Percentiles rank a stretch among this genome's conserved stretches.
Conservation (phyloP, 2,329 filamentous ascomycete species). For the Mycosphaerella sp. region DNA sequence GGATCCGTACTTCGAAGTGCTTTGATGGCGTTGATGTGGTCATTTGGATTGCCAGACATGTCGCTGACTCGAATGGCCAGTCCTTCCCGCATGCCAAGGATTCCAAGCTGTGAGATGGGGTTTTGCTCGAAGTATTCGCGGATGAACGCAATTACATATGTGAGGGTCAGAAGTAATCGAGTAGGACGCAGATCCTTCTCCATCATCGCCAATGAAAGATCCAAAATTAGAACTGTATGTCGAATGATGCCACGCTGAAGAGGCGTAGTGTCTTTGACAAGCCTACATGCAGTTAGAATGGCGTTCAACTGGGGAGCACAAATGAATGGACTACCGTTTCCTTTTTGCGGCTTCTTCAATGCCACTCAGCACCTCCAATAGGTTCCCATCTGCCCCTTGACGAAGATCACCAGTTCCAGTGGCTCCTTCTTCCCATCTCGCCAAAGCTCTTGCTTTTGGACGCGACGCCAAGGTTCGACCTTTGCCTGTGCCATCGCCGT, state of each 20-base stretch:
- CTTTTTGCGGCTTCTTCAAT: conserved; percentile 35
- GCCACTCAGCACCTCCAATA: conserved; percentile 33
- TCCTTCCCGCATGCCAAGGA: conserved; percentile 90
- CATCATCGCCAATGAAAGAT: conserved; percentile 87
- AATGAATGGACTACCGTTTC: conserved; percentile 22
- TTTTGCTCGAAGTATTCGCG: conserved; percentile 98
- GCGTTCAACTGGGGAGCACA: background rate
- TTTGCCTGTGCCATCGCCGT: conserved; percentile 16
- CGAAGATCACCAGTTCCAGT: conserved; percentile 30
- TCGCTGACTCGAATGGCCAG: conserved; percentile 79
- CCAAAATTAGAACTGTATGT: conserved; percentile 84
- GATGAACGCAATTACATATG: conserved; percentile 80
- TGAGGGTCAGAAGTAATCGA: conserved; percentile 72
- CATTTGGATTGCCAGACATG: conserved; percentile 82
- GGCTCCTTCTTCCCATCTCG: conserved; percentile 33
- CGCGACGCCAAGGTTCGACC: conserved; percentile 20
- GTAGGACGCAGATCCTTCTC: conserved; percentile 93
- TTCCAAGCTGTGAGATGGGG: conserved; percentile 88
- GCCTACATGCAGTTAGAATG: conserved; percentile 40
- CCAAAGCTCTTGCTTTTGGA: conserved; percentile 26
- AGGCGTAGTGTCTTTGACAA: conserved; percentile 89
- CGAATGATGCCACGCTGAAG: conserved; percentile 95
- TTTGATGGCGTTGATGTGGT: conserved; percentile 73
- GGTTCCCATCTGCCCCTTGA: conserved; percentile 32
- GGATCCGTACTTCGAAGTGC: conserved; percentile 44